These are phyloP conservation scores for Leccinum olivaceopallidum DNA, from an alignment of 768 basidiomycete genomes.

Conservation along the genomic window DNA sequence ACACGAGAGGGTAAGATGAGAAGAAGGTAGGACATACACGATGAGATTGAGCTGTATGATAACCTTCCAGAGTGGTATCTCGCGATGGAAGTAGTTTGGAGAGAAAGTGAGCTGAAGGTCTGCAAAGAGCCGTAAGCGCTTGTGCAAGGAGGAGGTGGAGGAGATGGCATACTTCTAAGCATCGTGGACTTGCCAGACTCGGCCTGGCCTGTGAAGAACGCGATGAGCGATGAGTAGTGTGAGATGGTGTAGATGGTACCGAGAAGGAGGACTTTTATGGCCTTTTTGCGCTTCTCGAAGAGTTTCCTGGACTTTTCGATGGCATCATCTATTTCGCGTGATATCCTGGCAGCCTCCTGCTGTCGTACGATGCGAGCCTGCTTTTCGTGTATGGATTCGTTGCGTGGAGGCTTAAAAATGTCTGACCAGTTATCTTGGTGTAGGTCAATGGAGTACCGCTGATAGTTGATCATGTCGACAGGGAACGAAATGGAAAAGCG, in stretches of 20 bases:
- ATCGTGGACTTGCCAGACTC: conserved; percentile 35
- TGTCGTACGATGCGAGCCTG: conserved; percentile 15
- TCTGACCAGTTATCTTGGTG: conserved; percentile 27
- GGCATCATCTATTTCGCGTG: conserved; percentile 30
- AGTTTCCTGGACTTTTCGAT: conserved; percentile 28
- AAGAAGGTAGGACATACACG: conserved; percentile 36
- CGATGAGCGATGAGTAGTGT: not conserved
- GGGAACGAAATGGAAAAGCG: not conserved
- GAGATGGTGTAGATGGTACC: conserved; percentile 6
- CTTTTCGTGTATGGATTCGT: conserved; percentile 14
- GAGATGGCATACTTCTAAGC: conserved; percentile 24
- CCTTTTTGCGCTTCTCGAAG: conserved; percentile 27
- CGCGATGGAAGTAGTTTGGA: conserved; percentile 57
- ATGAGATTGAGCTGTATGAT: conserved; percentile 73
- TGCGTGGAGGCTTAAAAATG: conserved; percentile 17
- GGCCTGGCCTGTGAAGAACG: conserved; percentile 24
- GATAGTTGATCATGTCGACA: not conserved
- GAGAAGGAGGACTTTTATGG: conserved; percentile 31
- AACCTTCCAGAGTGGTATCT: conserved; percentile 59
- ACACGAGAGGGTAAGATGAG: not conserved
- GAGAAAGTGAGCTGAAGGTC: conserved; percentile 72
- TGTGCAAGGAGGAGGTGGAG: not conserved
- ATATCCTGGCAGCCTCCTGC: conserved; percentile 26
- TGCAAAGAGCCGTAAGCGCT: conserved; percentile 22
- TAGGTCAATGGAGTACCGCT: not conserved